Percentiles rank a stretch among this genome's conserved stretches.
These are phyloP conservation scores for Phytomonas francai DNA, from an alignment of 208 protist species.

Conservation along the genomic window DNA sequence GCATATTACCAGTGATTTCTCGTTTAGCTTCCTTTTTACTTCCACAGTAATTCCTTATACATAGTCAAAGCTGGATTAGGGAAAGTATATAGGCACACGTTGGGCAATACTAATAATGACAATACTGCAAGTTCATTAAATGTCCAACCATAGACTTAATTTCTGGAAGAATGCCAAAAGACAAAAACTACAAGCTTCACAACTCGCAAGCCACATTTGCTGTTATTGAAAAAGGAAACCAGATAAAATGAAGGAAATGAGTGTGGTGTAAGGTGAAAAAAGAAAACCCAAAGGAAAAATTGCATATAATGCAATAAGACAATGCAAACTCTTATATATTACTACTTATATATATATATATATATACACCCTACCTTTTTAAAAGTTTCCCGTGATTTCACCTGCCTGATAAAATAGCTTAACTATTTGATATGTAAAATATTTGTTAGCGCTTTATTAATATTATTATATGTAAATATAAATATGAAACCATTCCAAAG, in stretches of 20 bases:
- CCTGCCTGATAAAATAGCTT: constrained; percentile 9
- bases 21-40: background rate
- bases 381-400: background rate
- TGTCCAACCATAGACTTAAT: constrained; percentile 2
- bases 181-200: constrained; percentile 6
- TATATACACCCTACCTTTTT: background rate
- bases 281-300: background rate
- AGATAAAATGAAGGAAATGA: constrained; percentile 13
- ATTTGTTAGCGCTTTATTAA: constrained; percentile 1
- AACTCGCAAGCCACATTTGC: background rate
- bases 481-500: background rate
- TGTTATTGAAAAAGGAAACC: constrained; percentile 3
- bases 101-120: too few species aligned
- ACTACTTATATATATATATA: constrained; percentile 4
- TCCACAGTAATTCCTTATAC: background rate
- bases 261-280: background rate
- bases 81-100: too few species aligned
- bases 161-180: constrained; percentile 9
- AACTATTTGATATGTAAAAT: constrained; percentile 9
- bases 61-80: background rate
- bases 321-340: background rate
- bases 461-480: constrained; percentile 6
- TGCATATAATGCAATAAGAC: background rate
- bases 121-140: too few species aligned
- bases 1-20: background rate